Percentiles rank a stretch among this genome's conserved stretches.
Conservation (phyloP, 305 asterid species). For the Fraxinus dipetala region DNA sequence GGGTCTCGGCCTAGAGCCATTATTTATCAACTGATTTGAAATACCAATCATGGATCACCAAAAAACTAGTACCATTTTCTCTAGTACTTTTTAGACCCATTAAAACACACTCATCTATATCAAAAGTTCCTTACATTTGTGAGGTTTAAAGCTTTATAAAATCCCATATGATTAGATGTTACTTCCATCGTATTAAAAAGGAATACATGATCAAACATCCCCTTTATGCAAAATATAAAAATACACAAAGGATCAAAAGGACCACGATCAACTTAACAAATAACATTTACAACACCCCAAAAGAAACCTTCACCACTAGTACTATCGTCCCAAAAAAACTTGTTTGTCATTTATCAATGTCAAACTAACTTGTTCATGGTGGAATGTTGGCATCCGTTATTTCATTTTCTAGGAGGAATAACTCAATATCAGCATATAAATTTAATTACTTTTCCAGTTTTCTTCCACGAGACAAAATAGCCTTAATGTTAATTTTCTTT, state of each 20-base stretch:
- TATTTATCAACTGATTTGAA: constrained; percentile 13
- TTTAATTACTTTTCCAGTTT: neutral
- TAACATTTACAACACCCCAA: neutral
- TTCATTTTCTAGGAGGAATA: neutral
- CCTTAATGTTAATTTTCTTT: neutral
- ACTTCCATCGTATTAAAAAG: neutral
- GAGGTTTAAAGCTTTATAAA: neutral
- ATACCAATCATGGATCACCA: constrained; percentile 2
- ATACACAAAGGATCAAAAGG: neutral
- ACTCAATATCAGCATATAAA: neutral
- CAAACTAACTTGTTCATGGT: neutral
- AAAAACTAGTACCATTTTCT: neutral
- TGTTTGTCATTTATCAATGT: neutral
- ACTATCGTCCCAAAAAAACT: neutral
- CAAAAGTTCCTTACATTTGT: neutral
- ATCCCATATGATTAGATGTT: constrained; percentile 4
- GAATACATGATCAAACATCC: constrained; percentile 7
- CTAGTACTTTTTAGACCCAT: neutral
- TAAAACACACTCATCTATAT: neutral
- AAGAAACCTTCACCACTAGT: neutral
- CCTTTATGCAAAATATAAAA: neutral
- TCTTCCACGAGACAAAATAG: neutral
- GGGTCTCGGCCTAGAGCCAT: neutral
- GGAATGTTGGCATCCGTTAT: neutral
- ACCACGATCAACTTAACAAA: constrained; percentile 14